Conservation (phyloP, 805 yeast genomes). For the Saccharomycopsis synnaedendra region DNA sequence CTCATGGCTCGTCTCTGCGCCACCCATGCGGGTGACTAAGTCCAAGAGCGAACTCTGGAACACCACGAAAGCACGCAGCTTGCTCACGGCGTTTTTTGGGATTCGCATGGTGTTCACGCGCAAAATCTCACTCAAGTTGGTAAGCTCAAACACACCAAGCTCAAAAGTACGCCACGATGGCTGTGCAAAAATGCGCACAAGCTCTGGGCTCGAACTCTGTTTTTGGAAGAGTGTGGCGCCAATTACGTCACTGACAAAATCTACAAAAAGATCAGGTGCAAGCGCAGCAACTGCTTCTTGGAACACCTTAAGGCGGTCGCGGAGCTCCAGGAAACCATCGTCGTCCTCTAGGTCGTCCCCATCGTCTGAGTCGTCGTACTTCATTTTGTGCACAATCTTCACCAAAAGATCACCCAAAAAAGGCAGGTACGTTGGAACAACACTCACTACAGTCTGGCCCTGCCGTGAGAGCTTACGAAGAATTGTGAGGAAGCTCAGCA, state of each 20-base stretch:
- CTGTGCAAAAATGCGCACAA: slow-evolving; percentile 1
- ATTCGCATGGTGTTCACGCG: slow-evolving; percentile 66
- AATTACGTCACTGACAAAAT: slow-evolving; percentile 49
- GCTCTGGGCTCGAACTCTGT: slow-evolving; percentile 6
- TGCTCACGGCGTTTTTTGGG: slow-evolving; percentile 52
- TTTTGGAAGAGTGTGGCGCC: slow-evolving; percentile 32
- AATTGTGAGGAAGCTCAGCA: slow-evolving; percentile 61
- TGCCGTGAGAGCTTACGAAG: slow-evolving; percentile 44
- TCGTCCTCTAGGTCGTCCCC: slow-evolving; percentile 67
- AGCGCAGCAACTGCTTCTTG: slow-evolving; percentile 72
- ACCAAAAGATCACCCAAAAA: slow-evolving; percentile 53
- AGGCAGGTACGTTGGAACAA: slow-evolving; percentile 27
- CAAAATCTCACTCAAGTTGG: slow-evolving; percentile 67
- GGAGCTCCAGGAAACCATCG: slow-evolving; percentile 69
- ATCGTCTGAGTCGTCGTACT: slow-evolving; percentile 65
- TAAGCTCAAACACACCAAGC: slow-evolving; percentile 74
- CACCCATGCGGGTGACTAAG: slow-evolving; percentile 27
- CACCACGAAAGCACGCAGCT: slow-evolving; percentile 52
- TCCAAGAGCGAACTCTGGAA: slow-evolving; percentile 47
- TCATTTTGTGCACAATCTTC: slow-evolving; percentile 67
- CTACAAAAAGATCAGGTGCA: slow-evolving; percentile 49
- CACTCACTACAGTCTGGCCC: slow-evolving; percentile 26
- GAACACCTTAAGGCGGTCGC: slow-evolving; percentile 61
- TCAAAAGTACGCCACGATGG: slow-evolving; percentile 74
- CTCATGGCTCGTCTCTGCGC: slow-evolving; percentile 52